A percentile compares a stretch with the other conserved stretches of the same genome.
Conservation (phyloP, 345 rosid genomes). For the Salix arbutifolia region DNA sequence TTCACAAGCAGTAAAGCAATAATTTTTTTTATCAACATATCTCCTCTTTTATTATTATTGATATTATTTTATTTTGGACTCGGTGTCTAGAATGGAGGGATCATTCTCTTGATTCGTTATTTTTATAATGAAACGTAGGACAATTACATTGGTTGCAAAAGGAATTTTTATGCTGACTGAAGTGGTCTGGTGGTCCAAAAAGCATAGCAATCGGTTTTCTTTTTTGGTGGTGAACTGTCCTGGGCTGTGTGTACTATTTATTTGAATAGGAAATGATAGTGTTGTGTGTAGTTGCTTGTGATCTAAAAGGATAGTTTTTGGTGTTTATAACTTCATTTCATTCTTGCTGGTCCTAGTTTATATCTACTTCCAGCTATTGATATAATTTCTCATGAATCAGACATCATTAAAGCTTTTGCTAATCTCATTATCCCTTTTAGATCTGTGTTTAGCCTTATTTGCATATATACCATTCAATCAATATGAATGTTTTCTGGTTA, state of each 20-base stretch:
- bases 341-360: background rate
- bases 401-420: background rate
- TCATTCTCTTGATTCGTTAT: background rate
- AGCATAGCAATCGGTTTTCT: background rate
- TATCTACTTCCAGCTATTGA: background rate
- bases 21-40: background rate
- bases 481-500: background rate
- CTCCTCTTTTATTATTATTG: background rate
- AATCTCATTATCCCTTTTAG: background rate
- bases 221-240: background rate
- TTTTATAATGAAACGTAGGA: background rate
- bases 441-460: background rate
- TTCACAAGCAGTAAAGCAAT: constrained; percentile 57
- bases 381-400: background rate
- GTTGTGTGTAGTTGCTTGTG: background rate
- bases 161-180: background rate
- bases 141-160: background rate
- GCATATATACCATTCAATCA: background rate
- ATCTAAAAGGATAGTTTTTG: background rate
- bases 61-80: background rate
- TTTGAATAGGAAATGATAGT: background rate
- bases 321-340: background rate
- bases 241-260: too few relatives aligned
- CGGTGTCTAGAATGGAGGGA: background rate
- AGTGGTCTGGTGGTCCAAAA: background rate